phyloP scores from a whole-genome alignment of 139 green algal genomes.

The Chlamydomonas sphaeroides region DNA sequence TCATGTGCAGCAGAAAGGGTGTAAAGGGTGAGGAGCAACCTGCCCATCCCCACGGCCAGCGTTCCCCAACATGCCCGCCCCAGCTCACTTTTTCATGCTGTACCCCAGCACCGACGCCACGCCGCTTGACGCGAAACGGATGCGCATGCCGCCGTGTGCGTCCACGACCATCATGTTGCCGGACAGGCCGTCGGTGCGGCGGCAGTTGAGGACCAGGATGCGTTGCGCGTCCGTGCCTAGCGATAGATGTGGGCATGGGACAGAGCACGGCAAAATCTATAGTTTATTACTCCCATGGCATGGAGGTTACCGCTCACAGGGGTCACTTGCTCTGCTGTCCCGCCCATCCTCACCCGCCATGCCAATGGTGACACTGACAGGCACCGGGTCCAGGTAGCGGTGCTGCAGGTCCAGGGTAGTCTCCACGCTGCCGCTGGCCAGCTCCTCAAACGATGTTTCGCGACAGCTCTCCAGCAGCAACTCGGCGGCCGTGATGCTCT shows the following conservation, averaged over 20 bases:
- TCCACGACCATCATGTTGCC: constrained; percentile 44
- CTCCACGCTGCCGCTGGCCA: background rate
- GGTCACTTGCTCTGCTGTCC: too few species aligned
- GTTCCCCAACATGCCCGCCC: too few species aligned
- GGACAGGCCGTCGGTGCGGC: constrained; percentile 1
- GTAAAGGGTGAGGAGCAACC: too few species aligned
- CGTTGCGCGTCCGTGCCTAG: constrained; percentile 32
- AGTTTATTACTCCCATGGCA: too few species aligned
- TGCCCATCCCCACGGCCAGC: too few species aligned
- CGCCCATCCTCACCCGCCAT: constrained; percentile 35
- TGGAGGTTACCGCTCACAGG: too few species aligned
- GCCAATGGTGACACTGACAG: background rate
- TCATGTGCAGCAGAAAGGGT: too few species aligned
- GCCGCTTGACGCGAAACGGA: constrained; percentile 36
- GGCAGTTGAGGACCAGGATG: constrained; percentile 23
- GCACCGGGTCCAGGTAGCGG: constrained; percentile 22
- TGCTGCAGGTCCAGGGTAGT: background rate
- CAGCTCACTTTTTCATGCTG: background rate
- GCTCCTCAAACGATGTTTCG: background rate
- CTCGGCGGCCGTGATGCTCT: background rate
- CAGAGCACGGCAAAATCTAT: too few species aligned
- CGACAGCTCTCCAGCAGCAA: constrained; percentile 14
- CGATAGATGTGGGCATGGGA: too few species aligned
- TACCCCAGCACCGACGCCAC: constrained; percentile 39
- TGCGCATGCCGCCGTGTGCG: background rate